Conservation (phyloP, 1,284 basidiomycete species). For the Lignosus rhinocerotis region DNA sequence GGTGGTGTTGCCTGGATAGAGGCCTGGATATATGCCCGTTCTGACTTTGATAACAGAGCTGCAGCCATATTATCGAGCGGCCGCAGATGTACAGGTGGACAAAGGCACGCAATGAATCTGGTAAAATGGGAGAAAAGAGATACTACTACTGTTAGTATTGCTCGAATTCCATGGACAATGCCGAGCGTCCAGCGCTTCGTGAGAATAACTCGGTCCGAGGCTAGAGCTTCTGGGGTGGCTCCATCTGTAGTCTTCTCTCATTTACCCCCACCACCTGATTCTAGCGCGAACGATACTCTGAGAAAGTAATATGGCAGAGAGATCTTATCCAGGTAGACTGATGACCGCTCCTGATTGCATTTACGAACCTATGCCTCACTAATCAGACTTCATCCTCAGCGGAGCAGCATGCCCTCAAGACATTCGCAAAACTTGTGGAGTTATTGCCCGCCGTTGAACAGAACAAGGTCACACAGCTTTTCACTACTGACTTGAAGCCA, state of each 20-base stretch:
- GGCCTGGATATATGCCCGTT: slow-evolving; percentile 70
- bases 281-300: too few relatives aligned
- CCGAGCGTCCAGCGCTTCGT: too few relatives aligned
- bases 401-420: slow-evolving; percentile 49
- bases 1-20: slow-evolving; percentile 58
- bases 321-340: not conserved
- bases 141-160: too few relatives aligned
- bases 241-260: too few relatives aligned
- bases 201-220: too few relatives aligned
- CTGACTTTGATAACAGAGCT: slow-evolving; percentile 64
- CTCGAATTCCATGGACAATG: too few relatives aligned
- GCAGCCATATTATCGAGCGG: slow-evolving; percentile 18
- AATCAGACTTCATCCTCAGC: slow-evolving; percentile 30
- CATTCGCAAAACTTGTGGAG: slow-evolving; percentile 48
- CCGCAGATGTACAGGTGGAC: too few relatives aligned
- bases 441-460: slow-evolving; percentile 49
- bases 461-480: slow-evolving; percentile 44
- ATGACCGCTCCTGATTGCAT: not conserved
- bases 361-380: not conserved
- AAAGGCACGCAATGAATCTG: too few relatives aligned
- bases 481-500: not conserved
- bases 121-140: too few relatives aligned
- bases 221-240: too few relatives aligned
- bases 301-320: not conserved
- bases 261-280: too few relatives aligned